Conservation (phyloP, 1,284 basidiomycete genomes). For the Cryptococcus floricola region DNA sequence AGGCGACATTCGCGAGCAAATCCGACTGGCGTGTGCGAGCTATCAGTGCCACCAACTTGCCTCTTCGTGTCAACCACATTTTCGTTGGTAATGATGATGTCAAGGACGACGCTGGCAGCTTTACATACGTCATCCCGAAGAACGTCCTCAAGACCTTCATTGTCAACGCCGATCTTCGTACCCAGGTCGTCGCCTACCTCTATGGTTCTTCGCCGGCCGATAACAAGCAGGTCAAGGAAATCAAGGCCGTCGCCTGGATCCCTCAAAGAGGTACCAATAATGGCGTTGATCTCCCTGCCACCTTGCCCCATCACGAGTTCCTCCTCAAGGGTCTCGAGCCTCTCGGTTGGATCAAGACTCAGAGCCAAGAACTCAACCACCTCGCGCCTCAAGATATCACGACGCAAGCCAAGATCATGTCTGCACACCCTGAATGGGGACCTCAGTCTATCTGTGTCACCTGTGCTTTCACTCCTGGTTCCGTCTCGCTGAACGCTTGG, state of each 20-base stretch:
- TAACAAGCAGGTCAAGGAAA: slow-evolving; percentile 97
- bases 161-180: slow-evolving; percentile 86
- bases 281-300: slow-evolving; percentile 77
- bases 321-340: slow-evolving; percentile 91
- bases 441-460: slow-evolving; percentile 92
- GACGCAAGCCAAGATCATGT: slow-evolving; percentile 94
- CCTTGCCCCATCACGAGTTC: slow-evolving; percentile 89
- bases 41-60: slow-evolving; percentile 91
- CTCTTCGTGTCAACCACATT: slow-evolving; percentile 94
- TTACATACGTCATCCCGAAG: slow-evolving; percentile 95
- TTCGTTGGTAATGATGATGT: slow-evolving; percentile 98
- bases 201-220: slow-evolving; percentile 92
- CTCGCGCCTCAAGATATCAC: slow-evolving; percentile 92
- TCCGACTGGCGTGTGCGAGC: slow-evolving; percentile 98
- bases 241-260: slow-evolving; percentile 93
- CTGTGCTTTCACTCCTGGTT: slow-evolving; percentile 95
- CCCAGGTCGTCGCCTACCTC: slow-evolving; percentile 90
- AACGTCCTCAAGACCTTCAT: slow-evolving; percentile 95
- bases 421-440: slow-evolving; percentile 89
- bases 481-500: slow-evolving; percentile 91
- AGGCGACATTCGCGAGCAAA: slow-evolving; percentile 95
- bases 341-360: slow-evolving; percentile 97
- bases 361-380: slow-evolving; percentile 83
- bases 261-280: slow-evolving; percentile 96
- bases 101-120: slow-evolving; percentile 90